A percentile compares a stretch with the other conserved stretches of the same genome.
These are phyloP conservation scores for Ascochyta rabiei DNA, from an alignment of 2,329 filamentous ascomycete genomes.

Conservation along the genomic window DNA sequence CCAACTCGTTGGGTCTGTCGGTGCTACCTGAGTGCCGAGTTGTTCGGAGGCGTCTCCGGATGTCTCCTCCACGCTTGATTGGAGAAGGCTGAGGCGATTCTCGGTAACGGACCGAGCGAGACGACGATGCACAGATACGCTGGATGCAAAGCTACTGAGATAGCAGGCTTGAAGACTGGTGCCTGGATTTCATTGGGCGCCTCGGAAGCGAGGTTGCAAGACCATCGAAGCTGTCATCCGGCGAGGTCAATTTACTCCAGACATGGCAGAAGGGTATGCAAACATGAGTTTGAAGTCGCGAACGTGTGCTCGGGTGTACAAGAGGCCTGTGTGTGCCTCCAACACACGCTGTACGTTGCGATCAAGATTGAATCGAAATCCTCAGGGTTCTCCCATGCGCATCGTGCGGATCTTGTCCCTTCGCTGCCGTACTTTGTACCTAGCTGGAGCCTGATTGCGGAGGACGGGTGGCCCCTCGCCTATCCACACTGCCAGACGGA, in stretches of 20 bases:
- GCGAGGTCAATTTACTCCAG: not conserved
- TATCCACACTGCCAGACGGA: not conserved
- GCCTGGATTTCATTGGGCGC: not conserved
- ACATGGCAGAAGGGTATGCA: not conserved
- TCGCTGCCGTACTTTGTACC: not conserved
- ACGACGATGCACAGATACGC: not conserved
- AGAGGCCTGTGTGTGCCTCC: not conserved
- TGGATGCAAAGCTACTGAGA: not conserved
- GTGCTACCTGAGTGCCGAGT: slow-evolving; percentile 3
- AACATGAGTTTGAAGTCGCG: not conserved
- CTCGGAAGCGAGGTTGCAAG: not conserved
- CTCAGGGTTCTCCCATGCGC: slow-evolving; percentile 6
- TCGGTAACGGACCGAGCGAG: slow-evolving; percentile 11
- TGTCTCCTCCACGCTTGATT: slow-evolving; percentile 2
- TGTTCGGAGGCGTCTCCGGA: slow-evolving; percentile 1
- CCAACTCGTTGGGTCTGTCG: slow-evolving; percentile 6
- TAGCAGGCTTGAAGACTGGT: not conserved
- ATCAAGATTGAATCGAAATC: slow-evolving; percentile 2
- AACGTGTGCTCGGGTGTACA: not conserved
- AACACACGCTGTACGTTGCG: not conserved
- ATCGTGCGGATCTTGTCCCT: not conserved
- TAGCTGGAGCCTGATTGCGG: not conserved
- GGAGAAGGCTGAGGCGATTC: not conserved
- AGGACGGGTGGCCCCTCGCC: not conserved
- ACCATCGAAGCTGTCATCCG: not conserved